phyloP scores from a whole-genome alignment of 2,329 filamentous ascomycete species.

The Botrytis byssoidea region DNA sequence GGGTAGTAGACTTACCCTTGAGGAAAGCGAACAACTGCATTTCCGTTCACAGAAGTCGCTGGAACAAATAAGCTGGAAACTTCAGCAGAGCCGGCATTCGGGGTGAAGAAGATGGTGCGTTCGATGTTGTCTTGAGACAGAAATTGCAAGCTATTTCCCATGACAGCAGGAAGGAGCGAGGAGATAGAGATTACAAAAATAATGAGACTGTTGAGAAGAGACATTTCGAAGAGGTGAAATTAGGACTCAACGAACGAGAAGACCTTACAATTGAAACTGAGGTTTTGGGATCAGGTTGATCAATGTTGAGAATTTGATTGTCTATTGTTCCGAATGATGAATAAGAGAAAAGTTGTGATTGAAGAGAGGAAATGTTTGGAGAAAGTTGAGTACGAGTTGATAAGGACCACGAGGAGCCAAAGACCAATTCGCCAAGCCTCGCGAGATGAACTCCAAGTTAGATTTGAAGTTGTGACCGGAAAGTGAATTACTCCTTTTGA shows the following conservation, averaged over 20 bases:
- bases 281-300: background rate
- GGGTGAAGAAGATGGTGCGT: background rate
- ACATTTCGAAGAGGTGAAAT: background rate
- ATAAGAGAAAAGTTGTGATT: background rate
- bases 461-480: background rate
- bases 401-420: background rate
- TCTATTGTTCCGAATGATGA: too few relatives aligned
- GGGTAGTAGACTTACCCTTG: background rate
- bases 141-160: background rate
- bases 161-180: background rate
- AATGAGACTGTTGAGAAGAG: background rate
- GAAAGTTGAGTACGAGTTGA: background rate
- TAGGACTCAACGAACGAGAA: background rate
- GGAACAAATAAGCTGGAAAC: background rate
- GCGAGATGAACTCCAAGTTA: background rate
- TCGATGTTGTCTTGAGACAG: background rate
- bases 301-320: background rate
- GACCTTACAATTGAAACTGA: background rate
- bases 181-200: background rate
- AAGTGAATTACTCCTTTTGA: background rate
- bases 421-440: fast-evolving
- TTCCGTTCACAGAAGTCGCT: fast-evolving
- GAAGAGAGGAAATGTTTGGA: background rate
- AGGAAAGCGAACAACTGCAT: background rate
- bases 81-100: background rate